Evolutionary conservation across 768 basidiomycete species (phyloP), one percentile per base, ranked within the genome.

Genomic region (Kondoa subrosea): DNA sequence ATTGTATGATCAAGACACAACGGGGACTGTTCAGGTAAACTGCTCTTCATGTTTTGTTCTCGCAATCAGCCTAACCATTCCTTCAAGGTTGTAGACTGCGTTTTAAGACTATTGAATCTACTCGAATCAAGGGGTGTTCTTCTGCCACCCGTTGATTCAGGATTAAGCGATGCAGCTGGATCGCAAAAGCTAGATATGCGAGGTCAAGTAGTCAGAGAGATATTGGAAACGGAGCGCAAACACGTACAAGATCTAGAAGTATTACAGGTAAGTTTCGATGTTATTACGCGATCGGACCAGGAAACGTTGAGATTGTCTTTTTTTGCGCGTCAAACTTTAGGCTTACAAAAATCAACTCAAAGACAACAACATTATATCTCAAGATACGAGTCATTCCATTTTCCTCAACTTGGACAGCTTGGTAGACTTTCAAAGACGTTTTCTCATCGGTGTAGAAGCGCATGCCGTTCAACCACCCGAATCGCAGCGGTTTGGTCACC

Each of bases 161-260:
- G 57, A 15, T 3, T 17, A 66, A 25, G 50, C 69, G 16, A 40
- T 69, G 14, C n/a, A n/a, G 16, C 34, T 57, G 21, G 62, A 26
- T 14, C 56, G 69, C 4, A 60, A 67, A 16, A 56, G 65, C 66
- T 56, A 3, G 73, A 73, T 59, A 71, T 71, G 4, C 62, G 74
- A 15, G 69, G 66, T 12, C 63, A 72, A 26, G 70, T 75, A 57
- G 82, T 91, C 68, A 83, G 84, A 75, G 95, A 99, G 78, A 85
- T 97, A 75, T 85, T 99, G 57, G 88, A 89, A 77, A 93, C 89
- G 1, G 95, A 99, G 77, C 85, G 93, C 71, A 95, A 93, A 80
- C 97, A 91, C 77, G 93, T 99, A 21, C 88, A 91, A 78, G 93
- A 97, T 79, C 81, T 99, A 68, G 95, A 99, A 78, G 85, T 91